Evolutionary conservation across 441 rosid species (phyloP), one percentile per base, ranked within the genome.

Genomic region (Capsella rubella): DNA sequence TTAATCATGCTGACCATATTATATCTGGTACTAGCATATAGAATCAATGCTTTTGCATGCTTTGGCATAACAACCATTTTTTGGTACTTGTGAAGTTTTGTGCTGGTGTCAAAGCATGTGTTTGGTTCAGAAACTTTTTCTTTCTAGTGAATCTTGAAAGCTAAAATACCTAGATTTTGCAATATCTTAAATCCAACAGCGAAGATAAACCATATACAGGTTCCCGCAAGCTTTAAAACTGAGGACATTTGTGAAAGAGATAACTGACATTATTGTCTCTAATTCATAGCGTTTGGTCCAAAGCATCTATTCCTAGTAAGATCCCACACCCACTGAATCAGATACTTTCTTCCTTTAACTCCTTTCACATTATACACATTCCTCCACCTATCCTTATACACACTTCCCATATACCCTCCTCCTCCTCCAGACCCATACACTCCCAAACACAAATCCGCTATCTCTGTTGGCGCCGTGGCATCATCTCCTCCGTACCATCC

Each of bases 311-410:
- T 88, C 25, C 85, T 79, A 67, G 81, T 40, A 58, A 84, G 92
- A 73, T 90, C 93, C 99, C 99, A 95, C 25, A 95, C 75, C 99
- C 99, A 95, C 80, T 95, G 99, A 54, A 95, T 90, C 82, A 95
- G 76, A 80, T 77, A 95, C 85, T 82, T 82, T 81, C 99, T 86
- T 65, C 80, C 75, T 77, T 85, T 46, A 74, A 89, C 77, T 46
- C 99, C 99, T 6, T 90, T 82, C 82, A 92, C 86, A 71, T 95
- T 95, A 69, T 88, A 92, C 76, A 97, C 93, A 84, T 90, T 87
- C 9, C 91, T 90, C 79, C 77, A 91, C n/a, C 60, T 74, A 14
- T 83, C 98, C 82, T 82, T 86, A 75, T 85, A 57, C 63, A 92
- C 61, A 72, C 84, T 94, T 0, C 99, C 99, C 18, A 88, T 88